Base-by-base conservation (phyloP, 2,329 filamentous ascomycete genomes). In the Alternaria gaisen region DNA sequence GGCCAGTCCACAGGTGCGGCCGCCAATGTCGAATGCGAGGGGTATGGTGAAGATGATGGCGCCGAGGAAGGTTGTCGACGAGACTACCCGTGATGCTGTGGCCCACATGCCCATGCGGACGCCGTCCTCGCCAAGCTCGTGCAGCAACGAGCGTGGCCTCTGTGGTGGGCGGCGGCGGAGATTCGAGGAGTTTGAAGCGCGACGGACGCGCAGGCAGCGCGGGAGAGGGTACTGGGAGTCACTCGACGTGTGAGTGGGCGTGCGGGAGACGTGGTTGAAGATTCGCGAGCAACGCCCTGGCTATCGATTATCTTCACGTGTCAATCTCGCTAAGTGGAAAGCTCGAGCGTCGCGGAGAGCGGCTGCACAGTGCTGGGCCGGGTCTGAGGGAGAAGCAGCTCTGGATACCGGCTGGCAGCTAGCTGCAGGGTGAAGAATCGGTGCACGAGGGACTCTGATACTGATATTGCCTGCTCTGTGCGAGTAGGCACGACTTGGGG, bases 21-120 rank as follows among this genome's bases (percentile, higher is more conserved):
- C 95, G 77, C 95, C 95, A 74, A 98, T 94, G 87, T 99, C 95
- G 83, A 98, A 98, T 74, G 94, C 92, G 77, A 99, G 90, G 64
- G 95, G 95, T 77, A 99, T 95, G 64, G 93, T 97, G 77, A 98
- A 91, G 76, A 98, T 89, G 79, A 97, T 93, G 81, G 91, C 91
- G 81, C 94, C 86, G 72, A 98, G 89, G 82, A 97, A 98, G 81
- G 92, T 81, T 77, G 90, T 85, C 81, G 92, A 92, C 76, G 92
- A 92, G 71, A 94, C 77, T 78, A 90, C 86, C 78, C 90, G 90
- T 80, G 94, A 88, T 80, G 94, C 40, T n/a, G 58, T 57, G 46
- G 58, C 85, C 90, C 90, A 93, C 92, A 97, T 97, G 81, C 38
- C 38, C 38, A 41, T 83, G 82, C 82, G 80, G 80, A 74, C 73